These are phyloP conservation scores for Bipolaris cookei DNA, from an alignment of 2,329 filamentous ascomycete species.

Conservation along the genomic window DNA sequence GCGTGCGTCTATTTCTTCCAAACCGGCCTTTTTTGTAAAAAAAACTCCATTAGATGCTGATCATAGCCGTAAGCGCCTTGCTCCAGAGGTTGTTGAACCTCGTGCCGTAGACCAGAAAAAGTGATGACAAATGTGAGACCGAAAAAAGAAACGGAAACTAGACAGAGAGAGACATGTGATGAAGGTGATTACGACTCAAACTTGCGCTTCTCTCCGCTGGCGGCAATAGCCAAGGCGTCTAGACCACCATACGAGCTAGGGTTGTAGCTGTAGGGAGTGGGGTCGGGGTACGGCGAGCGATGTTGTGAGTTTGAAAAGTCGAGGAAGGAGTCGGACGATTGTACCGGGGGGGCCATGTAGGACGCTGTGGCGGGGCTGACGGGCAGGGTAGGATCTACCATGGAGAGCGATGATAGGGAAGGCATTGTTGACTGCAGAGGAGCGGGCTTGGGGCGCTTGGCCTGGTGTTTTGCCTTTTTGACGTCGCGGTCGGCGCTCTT, in stretches of 20 bases:
- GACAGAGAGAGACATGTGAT: too few species aligned
- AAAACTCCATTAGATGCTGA: conserved; percentile 19
- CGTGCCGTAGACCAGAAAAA: conserved; percentile 2
- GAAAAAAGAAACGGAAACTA: too few species aligned
- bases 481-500: conserved; percentile 45
- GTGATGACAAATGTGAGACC: neutral
- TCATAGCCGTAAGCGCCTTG: conserved; percentile 23
- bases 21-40: conserved; percentile 24
- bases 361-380: conserved; percentile 35
- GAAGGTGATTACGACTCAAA: conserved; percentile 29
- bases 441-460: conserved; percentile 43
- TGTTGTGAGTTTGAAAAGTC: conserved; percentile 25
- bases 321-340: conserved; percentile 31
- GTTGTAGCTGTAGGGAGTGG: conserved; percentile 34
- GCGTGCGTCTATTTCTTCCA: conserved; percentile 48
- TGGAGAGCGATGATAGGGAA: conserved; percentile 28
- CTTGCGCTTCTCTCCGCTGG: conserved; percentile 48
- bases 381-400: conserved; percentile 40
- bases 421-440: conserved; percentile 38
- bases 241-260: conserved; percentile 42
- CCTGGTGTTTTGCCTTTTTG: conserved; percentile 47
- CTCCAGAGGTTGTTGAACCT: conserved; percentile 1
- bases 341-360: conserved; percentile 41
- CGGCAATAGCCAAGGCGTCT: conserved; percentile 48
- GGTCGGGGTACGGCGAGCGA: conserved; percentile 43